Conservation (phyloP, 257 asterid species). For the Fraxinus quadrangulata region DNA sequence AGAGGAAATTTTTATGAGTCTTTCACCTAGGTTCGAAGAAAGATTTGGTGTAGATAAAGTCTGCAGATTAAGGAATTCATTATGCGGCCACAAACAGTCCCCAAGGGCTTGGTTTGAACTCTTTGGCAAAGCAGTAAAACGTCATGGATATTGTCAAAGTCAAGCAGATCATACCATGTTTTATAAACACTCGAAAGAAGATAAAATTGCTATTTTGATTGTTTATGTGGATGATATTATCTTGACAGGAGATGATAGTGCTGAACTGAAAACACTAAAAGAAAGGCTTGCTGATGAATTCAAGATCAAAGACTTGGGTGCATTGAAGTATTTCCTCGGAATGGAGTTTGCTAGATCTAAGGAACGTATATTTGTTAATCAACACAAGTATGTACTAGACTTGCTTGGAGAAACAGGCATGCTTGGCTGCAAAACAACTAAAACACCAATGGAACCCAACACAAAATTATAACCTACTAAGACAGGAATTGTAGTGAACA, state of each 20-base stretch:
- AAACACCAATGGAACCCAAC: slow-evolving; percentile 13
- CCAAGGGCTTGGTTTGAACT: slow-evolving; percentile 23
- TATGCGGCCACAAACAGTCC: background rate
- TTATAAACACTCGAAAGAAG: background rate
- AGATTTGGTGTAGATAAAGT: too few relatives aligned
- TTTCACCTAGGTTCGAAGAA: too few relatives aligned
- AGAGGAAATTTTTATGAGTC: too few relatives aligned
- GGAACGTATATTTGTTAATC: background rate
- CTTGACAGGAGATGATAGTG: slow-evolving; percentile 3
- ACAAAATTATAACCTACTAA: background rate
- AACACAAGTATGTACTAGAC: background rate
- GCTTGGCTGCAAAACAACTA: background rate
- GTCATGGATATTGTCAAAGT: background rate
- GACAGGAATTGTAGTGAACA: too few relatives aligned
- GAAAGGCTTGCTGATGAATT: background rate
- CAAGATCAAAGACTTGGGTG: slow-evolving; percentile 11
- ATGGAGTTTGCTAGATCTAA: slow-evolving; percentile 16
- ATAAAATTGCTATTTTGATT: slow-evolving; percentile 4
- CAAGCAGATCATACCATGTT: slow-evolving; percentile 20
- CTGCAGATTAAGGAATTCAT: too few relatives aligned
- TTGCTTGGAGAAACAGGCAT: too few relatives aligned
- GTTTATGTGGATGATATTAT: slow-evolving; percentile 9
- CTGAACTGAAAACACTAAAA: background rate
- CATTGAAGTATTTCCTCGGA: slow-evolving; percentile 12
- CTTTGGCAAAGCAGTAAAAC: background rate